Base-by-base conservation (phyloP, 768 basidiomycete species). In the Mycena sanguinolenta region DNA sequence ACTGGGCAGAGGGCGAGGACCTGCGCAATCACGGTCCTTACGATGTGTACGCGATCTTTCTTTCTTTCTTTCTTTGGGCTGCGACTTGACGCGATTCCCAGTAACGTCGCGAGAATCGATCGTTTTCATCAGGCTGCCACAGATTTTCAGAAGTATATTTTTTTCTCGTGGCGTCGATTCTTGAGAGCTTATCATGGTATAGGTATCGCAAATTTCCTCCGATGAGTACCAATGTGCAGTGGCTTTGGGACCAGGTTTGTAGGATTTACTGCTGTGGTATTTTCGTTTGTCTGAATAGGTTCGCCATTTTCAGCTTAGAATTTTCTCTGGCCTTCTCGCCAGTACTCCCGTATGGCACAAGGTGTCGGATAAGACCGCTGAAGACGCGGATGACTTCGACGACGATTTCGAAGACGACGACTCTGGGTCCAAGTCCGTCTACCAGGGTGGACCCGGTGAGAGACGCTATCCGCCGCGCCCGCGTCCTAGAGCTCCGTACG, bases 1-100 rank as follows among this genome's bases (percentile, higher is more conserved):
- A 88, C n/a, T 95, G 93, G 93, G 87, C 86, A 58, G 88, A 91
- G 49, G 82, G 81, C 4, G 92, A 94, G 76, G 78, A 83, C 57
- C 78, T 84, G 36, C 82, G 88, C 67, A 78, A 82, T 44, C 80
- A 75, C 32, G 79, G 79, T 49, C 81, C 79, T 39, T 87, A 86
- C 65, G 83, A 92, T 75, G 77, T 81, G 92, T 92, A 71, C 73
- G 90, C 82, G 19, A 10, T 23, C 42, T 32, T 27, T 38, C 57
- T 34, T 46, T 55, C 52, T 49, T 25, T 21, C 39, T 38, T 38
- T 27, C n/a, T n/a, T n/a, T n/a, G n/a, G n/a, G 44, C 12, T 27
- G 23, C 30, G 39, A 3, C 39, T 39, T 62, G 32, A 16, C 44
- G 30, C n/a, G 7, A 23, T 60, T n/a, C 53, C 32, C 71, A 92